Evolutionary conservation across 2,329 filamentous ascomycete genomes (phyloP), one percentile per base, ranked within the genome.

Genomic region (Alternaria alternata): DNA sequence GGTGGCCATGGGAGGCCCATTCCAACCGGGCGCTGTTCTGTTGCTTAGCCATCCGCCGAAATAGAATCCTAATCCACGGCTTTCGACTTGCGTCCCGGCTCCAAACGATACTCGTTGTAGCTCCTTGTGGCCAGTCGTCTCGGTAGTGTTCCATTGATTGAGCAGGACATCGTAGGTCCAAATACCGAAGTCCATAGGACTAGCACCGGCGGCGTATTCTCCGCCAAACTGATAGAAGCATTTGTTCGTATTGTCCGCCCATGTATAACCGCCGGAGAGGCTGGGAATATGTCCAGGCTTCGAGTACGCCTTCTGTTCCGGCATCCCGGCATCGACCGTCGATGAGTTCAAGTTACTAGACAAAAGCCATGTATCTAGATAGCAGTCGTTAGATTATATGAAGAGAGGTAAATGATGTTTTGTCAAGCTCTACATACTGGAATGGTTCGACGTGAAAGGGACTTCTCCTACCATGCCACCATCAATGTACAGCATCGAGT

Each of bases 171-270:
- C 88, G 75, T 88, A 90, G 5, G 81, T 79, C 76, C 85, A 87
- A 28, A 89, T 81, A 22, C 76, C 76, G 54, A 85, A 84, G 0
- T 81, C 71, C 38, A 80, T 76, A 0, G 86, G 84, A 2, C 79
- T 64, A 42, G 39, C 62, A 6, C 69, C 65, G 12, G 60, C 47
- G 38, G 69, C 70, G 59, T 83, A 86, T 63, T 89, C 85, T 46
- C 88, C 88, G 11, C 88, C 88, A 67, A 85, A 90, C 2, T 87
- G 79, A 70, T 88, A 89, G 51, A 90, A 83, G 43, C 83, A 81
- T 70, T 89, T 88, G 76, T 90, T 90, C 39, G 87, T 80, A 26
- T 83, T 79, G 70, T 90, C 88, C 7, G 82, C 79, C 87, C 87
- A 90, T 12, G 89, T 76, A 3, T 83, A 72, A 11, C 82, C 82